Evolutionary conservation across 2,329 filamentous ascomycete genomes (phyloP), one percentile per base, ranked within the genome.

Genomic region (Phialophora tarda): DNA sequence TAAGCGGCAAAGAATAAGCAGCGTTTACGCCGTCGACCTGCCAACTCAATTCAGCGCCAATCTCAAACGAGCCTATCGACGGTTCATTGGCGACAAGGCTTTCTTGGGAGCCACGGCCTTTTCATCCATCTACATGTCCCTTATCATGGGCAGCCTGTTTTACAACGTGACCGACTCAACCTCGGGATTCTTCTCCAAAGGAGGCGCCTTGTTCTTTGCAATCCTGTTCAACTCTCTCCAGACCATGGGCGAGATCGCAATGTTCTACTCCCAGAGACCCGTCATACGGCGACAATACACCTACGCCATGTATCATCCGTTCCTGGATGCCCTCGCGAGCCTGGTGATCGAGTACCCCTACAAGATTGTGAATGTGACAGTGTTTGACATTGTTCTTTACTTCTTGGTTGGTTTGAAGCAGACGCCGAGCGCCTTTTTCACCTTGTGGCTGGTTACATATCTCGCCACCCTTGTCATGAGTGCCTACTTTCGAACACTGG

Each of bases 251-350:
- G 89, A 91, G 74, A 88, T 91, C 44, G 78, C 17, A 92, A 93
- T 72, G 79, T 84, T 96, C 4, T 97, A 95, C 75, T 87, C 91
- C 1, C 93, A 96, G 85, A 90, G 93, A 44, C 90, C 91, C 1
- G 96, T 97, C 73, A 91, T 97, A 67, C 92, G 97, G 76, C 97
- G 97, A 76, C 93, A 97, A 73, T 81, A 85, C 64, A 88, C 90
- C 65, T 97, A 96, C 76, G 92, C 92, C 21, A 83, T 97, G 24
- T 96, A 97, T 74, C 93, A 96, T 74, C 92, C 93, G 0, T 92
- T 90, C 12, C 90, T 92, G 17, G 92, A 97, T 82, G 91, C 92
- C 21, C 84, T 92, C 66, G 87, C 78, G 2, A 79, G 81, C 67
- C 80, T 83, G 30, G 71, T 79, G n/a, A 80, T 81, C 4, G 83